Conservation (phyloP, 2,329 filamentous ascomycete species). For the Cercospora sesami region DNA sequence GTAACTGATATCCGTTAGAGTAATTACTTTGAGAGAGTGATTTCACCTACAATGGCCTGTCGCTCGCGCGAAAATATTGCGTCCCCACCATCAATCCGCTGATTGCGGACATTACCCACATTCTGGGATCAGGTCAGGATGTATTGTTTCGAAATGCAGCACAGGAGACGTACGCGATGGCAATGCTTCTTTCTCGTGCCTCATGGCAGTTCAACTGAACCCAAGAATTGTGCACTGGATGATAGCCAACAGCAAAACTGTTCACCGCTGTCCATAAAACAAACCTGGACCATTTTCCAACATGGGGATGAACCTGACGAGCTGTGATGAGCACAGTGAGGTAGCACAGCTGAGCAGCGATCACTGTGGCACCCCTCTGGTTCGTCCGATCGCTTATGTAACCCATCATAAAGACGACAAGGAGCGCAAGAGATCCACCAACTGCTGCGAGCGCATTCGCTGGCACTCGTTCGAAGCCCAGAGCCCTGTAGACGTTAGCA, state of each 20-base stretch:
- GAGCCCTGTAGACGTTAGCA: not conserved
- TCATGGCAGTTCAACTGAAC: slow-evolving; percentile 48
- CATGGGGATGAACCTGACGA: slow-evolving; percentile 45
- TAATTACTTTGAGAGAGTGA: not conserved
- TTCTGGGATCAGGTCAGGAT: not conserved
- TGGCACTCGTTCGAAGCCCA: slow-evolving; percentile 49
- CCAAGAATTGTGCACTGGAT: slow-evolving; percentile 57
- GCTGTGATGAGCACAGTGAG: slow-evolving; percentile 48
- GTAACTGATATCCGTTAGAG: not conserved
- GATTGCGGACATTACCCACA: not conserved
- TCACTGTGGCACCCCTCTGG: slow-evolving; percentile 47
- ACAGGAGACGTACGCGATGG: slow-evolving; percentile 41
- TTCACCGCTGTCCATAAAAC: slow-evolving; percentile 56
- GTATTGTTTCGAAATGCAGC: not conserved
- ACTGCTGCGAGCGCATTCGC: slow-evolving; percentile 52
- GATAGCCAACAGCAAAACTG: slow-evolving; percentile 54
- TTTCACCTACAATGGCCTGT: slow-evolving; percentile 43
- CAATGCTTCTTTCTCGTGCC: slow-evolving; percentile 51
- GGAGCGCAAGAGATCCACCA: slow-evolving; percentile 47
- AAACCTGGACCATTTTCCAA: slow-evolving; percentile 52
- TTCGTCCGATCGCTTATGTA: slow-evolving; percentile 52
- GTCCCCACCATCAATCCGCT: slow-evolving; percentile 54
- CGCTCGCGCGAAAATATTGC: slow-evolving; percentile 50
- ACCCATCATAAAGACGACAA: slow-evolving; percentile 52
- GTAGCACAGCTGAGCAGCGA: slow-evolving; percentile 49